Conservation (phyloP, 331 rosid genomes). For the Quercus tomentella region DNA sequence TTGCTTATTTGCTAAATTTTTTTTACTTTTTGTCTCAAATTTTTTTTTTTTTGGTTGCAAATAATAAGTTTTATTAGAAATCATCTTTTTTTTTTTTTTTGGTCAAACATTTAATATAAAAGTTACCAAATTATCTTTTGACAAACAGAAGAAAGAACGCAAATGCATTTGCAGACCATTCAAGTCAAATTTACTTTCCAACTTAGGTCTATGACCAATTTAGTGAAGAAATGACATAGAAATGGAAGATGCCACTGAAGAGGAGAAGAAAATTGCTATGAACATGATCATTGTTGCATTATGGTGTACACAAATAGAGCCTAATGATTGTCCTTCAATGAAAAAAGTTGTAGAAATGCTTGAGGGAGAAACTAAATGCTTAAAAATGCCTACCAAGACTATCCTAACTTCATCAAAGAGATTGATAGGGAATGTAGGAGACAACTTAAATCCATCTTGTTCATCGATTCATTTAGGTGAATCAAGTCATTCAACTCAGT, state of each 20-base stretch:
- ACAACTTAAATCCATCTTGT: not conserved
- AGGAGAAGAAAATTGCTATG: constrained; percentile 10
- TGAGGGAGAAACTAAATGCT: constrained; percentile 5
- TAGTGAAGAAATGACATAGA: too few relatives aligned
- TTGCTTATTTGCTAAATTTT: fast-evolving
- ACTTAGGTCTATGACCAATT: too few relatives aligned
- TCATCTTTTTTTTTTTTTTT: too few relatives aligned
- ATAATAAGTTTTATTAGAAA: too few relatives aligned
- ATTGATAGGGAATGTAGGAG: not conserved
- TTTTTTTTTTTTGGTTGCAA: too few relatives aligned
- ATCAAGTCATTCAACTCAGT: not conserved
- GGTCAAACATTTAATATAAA: too few relatives aligned
- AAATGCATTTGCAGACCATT: too few relatives aligned
- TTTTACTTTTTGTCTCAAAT: too few relatives aligned
- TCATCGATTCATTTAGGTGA: not conserved
- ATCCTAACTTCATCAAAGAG: not conserved
- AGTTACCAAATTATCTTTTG: too few relatives aligned
- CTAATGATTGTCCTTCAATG: constrained; percentile 29
- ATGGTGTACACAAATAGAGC: constrained; percentile 34
- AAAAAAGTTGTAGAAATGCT: constrained; percentile 26
- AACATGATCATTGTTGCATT: constrained; percentile 30
- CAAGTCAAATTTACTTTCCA: too few relatives aligned
- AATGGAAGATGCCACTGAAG: not conserved
- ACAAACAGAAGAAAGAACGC: too few relatives aligned
- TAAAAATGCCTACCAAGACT: not conserved